A percentile compares a stretch with the other conserved stretches of the same genome.
These are phyloP conservation scores for Tetradesmus obliquus DNA, from an alignment of 139 green algal species.

Conservation along the genomic window DNA sequence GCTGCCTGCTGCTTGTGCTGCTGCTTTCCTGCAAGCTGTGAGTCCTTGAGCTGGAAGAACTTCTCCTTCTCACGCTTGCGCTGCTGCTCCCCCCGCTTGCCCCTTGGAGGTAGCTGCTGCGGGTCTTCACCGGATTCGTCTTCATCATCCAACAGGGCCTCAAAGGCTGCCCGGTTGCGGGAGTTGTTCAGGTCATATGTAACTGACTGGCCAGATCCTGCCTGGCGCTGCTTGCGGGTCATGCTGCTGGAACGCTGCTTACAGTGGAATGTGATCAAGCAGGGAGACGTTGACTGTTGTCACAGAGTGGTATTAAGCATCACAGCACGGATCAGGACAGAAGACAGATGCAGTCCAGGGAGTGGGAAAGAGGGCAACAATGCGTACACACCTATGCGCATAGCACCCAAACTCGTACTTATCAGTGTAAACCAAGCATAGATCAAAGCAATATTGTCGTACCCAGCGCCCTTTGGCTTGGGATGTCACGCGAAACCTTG, in stretches of 20 bases:
- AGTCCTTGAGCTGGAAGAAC: constrained; percentile 22
- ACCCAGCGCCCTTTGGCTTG: too few relatives aligned
- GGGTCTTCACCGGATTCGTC: neutral
- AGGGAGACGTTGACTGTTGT: neutral
- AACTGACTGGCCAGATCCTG: neutral
- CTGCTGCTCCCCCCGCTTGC: neutral
- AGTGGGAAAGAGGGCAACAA: neutral
- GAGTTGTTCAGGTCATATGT: constrained; percentile 22
- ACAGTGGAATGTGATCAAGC: neutral
- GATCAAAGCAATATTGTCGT: neutral
- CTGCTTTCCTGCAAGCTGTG: neutral
- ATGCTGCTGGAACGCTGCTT: constrained; percentile 2
- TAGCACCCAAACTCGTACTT: neutral
- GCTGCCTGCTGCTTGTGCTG: neutral
- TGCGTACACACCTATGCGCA: neutral
- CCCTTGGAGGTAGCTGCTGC: neutral
- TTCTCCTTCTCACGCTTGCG: constrained; percentile 40
- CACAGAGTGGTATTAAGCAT: neutral
- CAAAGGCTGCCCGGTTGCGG: constrained; percentile 27
- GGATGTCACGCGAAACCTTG: neutral
- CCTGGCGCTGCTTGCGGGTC: constrained; percentile 46
- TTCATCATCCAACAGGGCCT: constrained; percentile 25
- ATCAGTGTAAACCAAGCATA: neutral
- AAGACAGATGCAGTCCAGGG: neutral
- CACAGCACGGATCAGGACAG: neutral